Conservation (phyloP, 495 filamentous ascomycete species). For the Penicillium lagena region DNA sequence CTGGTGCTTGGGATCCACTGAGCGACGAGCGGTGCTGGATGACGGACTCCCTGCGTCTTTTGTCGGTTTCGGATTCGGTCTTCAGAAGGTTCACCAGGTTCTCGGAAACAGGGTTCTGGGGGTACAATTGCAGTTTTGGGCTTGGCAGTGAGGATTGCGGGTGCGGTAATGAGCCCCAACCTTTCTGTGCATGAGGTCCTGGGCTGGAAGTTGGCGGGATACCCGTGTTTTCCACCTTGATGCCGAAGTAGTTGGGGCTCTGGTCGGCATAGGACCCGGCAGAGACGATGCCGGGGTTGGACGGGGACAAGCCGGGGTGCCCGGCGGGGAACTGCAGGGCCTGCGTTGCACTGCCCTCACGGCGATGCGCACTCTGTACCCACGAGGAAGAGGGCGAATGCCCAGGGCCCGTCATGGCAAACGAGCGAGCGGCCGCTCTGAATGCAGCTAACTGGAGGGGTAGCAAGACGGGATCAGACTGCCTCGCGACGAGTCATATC, state of each 20-base stretch:
- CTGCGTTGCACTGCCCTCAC: constrained; percentile 10
- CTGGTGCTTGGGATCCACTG: constrained; percentile 3
- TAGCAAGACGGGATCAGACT: constrained; percentile 1
- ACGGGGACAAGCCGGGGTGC: constrained; percentile 30
- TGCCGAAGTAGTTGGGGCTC: constrained; percentile 80
- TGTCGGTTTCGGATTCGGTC: constrained; percentile 16
- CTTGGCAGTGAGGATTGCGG: constrained; percentile 61
- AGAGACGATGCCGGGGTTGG: constrained; percentile 31
- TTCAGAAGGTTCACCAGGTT: constrained; percentile 54
- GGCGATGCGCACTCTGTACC: constrained; percentile 27
- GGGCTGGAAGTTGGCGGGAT: constrained; percentile 56
- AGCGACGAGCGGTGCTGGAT: constrained; percentile 13
- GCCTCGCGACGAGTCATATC: too few relatives aligned
- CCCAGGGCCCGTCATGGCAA: constrained; percentile 40
- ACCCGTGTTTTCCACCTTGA: constrained; percentile 53
- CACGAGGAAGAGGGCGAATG: constrained; percentile 41
- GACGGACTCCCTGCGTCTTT: constrained; percentile 14
- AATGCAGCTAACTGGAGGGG: neutral
- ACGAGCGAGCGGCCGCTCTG: constrained; percentile 9
- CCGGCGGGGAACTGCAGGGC: constrained; percentile 3
- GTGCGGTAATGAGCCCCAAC: constrained; percentile 66
- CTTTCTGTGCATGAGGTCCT: constrained; percentile 50
- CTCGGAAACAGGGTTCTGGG: constrained; percentile 73
- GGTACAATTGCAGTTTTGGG: constrained; percentile 60
- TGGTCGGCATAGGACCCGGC: constrained; percentile 37